phyloP scores from a whole-genome alignment of 2,329 filamentous ascomycete species.

The Didymella sp. region DNA sequence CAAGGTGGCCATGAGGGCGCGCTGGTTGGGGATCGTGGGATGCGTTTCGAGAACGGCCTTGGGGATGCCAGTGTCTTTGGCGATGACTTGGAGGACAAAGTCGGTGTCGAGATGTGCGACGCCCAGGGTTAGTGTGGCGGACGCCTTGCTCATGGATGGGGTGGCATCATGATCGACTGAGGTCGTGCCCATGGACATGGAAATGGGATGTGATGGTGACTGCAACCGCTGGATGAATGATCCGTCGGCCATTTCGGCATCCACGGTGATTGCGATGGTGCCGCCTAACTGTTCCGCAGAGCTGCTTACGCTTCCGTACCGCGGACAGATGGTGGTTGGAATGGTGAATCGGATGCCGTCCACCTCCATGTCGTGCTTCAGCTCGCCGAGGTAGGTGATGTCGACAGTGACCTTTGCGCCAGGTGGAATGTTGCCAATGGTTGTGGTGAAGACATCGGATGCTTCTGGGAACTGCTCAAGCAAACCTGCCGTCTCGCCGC shows the following conservation, averaged over 20 bases:
- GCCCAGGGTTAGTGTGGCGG: constrained; percentile 64
- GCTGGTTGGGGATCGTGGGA: constrained; percentile 65
- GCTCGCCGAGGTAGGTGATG: constrained; percentile 71
- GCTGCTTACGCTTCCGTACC: constrained; percentile 60
- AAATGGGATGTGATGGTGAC: constrained; percentile 72
- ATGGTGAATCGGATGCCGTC: constrained; percentile 74
- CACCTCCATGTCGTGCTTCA: constrained; percentile 73
- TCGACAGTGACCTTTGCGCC: constrained; percentile 64
- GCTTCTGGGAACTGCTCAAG: constrained; percentile 67
- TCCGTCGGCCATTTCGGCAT: constrained; percentile 64
- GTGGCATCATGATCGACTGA: constrained; percentile 55
- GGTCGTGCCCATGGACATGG: constrained; percentile 67
- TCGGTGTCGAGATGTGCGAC: constrained; percentile 66
- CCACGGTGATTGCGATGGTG: constrained; percentile 64
- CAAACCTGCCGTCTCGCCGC: constrained; percentile 68
- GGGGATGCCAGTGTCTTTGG: constrained; percentile 66
- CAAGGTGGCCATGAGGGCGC: constrained; percentile 73
- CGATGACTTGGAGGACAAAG: constrained; percentile 70
- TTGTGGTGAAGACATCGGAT: constrained; percentile 72
- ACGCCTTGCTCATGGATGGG: constrained; percentile 66
- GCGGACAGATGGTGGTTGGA: constrained; percentile 70
- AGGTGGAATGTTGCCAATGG: constrained; percentile 71
- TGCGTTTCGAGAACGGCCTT: constrained; percentile 72
- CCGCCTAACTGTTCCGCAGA: constrained; percentile 24
- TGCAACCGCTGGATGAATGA: constrained; percentile 67